A percentile compares a stretch with the other conserved stretches of the same genome.
These are phyloP conservation scores for Stereum hirsutum DNA, from an alignment of 1,284 basidiomycete genomes.

Conservation along the genomic window DNA sequence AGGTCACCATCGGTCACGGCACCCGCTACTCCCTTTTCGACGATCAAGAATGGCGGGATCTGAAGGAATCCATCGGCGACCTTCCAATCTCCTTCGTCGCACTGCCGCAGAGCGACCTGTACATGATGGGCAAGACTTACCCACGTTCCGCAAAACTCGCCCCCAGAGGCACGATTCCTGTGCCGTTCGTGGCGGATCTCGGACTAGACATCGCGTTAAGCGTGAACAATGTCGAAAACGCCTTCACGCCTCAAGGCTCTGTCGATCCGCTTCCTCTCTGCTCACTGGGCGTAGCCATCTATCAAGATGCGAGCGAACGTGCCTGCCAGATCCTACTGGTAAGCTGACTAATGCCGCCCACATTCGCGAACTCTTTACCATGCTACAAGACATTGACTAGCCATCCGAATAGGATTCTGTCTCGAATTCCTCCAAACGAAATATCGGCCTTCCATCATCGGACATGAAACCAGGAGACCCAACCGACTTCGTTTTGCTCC, in stretches of 20 bases:
- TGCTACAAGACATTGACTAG: constrained; percentile 7
- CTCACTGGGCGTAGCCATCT: constrained; percentile 48
- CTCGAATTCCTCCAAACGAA: constrained; percentile 35
- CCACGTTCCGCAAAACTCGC: constrained; percentile 5
- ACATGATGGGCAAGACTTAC: constrained; percentile 46
- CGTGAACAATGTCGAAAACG: constrained; percentile 58
- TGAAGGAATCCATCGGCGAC: constrained; percentile 20
- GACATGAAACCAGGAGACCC: constrained; percentile 30
- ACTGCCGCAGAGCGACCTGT: constrained; percentile 55
- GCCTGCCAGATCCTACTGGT: constrained; percentile 42
- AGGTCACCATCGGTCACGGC: constrained; percentile 50
- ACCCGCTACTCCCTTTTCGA: constrained; percentile 47
- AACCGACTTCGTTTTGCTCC: constrained; percentile 55
- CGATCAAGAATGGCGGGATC: constrained; percentile 31
- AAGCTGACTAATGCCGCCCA: constrained; percentile 10
- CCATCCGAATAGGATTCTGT: constrained; percentile 30
- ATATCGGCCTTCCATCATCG: constrained; percentile 27
- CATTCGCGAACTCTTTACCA: constrained; percentile 2
- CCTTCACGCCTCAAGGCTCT: constrained; percentile 58
- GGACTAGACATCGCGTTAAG: constrained; percentile 43
- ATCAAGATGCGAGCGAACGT: constrained; percentile 41
- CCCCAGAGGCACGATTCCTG: constrained; percentile 44
- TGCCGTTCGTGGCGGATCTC: constrained; percentile 35
- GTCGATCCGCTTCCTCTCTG: constrained; percentile 50
- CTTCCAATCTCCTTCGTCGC: constrained; percentile 46